Evolutionary conservation across 2,329 filamentous ascomycete species (phyloP), one percentile per base, ranked within the genome.

Genomic region (Penicillium capsulatum): DNA sequence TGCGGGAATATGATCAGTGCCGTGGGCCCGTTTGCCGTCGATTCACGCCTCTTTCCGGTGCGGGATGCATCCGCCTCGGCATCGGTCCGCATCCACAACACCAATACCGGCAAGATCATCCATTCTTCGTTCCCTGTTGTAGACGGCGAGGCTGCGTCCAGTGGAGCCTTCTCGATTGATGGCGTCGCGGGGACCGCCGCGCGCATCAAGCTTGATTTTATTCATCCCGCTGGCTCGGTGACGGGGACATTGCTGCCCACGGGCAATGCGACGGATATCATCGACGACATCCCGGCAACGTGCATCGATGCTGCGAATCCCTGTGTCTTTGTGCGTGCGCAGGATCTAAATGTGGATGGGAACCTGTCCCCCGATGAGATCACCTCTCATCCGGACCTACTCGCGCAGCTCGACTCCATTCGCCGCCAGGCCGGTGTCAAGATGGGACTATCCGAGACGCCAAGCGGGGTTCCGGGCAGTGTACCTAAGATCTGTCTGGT

Each of bases 1-100:
- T 87, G 83, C 57, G 84, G 84, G n/a, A 87, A 87, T 58, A 83
- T 88, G 80, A 78, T 72, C 4, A 73, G 76, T 28, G 74, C 79
- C 0, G 74, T 87, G 31, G 84, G 83, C 0, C 83, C 84, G 0
- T 81, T 77, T 54, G 79, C 79, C 2, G 67, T 80, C 57, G 65
- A 86, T 64, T 60, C 71, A 16, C 69, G 74, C 2, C 46, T 83
- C 1, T 63, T 78, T 40, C 10, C 42, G 0, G 19, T 48, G 5
- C 5, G 17, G 2, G 19, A 38, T 2, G 31, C 22, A 61, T 41
- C 66, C 69, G 2, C 75, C 67, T 37, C 34, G 2, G 48, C 37
- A 27, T 48, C 43, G 0, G 74, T 87, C 9, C 68, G 75, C 38
- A 78, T 87, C 26, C 71, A 75, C 53, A 88, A 89, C 58, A 86